Base-by-base conservation (phyloP, 441 rosid species). In the Melastoma candidum region DNA sequence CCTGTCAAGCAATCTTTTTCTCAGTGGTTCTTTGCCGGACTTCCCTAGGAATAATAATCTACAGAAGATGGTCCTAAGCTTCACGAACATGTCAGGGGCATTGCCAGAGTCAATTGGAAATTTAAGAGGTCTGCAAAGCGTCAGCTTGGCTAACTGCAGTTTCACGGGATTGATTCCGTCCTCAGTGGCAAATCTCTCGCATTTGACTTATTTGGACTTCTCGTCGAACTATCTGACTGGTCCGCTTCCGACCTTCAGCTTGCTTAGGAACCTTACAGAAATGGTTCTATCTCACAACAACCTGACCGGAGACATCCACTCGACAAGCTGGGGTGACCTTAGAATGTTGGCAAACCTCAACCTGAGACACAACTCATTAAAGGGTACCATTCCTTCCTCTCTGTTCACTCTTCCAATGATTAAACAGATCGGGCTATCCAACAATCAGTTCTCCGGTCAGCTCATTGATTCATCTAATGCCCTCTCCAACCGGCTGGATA, bases 351-450 rank as follows among this genome's bases (percentile, higher is more conserved):
- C 26, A 7, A 36, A 29, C 57, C 1, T 74, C 0, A 64, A 57
- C 27, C 66, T 79, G 57, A 7, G 59, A 0, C 2, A 8, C 51
- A 82, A 82, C 48, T 44, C 0, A 1, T 39, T 82, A 0, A 1
- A 5, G 0, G 88, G 84, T 2, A 56, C 45, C 1, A 60, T 82
- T 10, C 81, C 81, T 0, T 3, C 51, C 0, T 65, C 68, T 46
- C 51, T 76, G 26, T 71, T 81, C 2, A 6, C 11, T 5, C 56
- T 71, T 7, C 59, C 70, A 27, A 53, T 12, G 0, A 12, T 77
- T 17, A 17, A 17, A 17, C 22, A 32, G 52, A 26, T 80, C 17
- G 47, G 3, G 27, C 81, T 80, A 13, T 53, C 66, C 2, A 4
- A 43, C 48, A 80, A 80, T 57, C 48, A 52, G 29, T 60, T 81